Conservation (phyloP, 2,329 filamentous ascomycete species). For the Sporothrix dimorphospora region DNA sequence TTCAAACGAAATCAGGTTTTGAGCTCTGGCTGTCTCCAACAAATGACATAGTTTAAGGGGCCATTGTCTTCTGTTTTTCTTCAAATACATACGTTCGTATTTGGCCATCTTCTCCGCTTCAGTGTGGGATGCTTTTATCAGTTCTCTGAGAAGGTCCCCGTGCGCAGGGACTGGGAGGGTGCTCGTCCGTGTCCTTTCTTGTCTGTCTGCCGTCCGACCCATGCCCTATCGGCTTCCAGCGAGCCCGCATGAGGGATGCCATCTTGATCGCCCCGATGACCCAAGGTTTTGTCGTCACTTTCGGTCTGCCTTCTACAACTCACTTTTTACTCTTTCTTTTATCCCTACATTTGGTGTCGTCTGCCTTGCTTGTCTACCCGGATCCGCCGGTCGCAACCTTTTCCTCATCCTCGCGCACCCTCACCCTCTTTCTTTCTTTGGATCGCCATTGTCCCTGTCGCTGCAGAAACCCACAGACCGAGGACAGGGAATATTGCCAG, state of each 20-base stretch:
- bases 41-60: no score
- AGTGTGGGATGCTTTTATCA: background rate
- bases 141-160: background rate
- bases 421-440: background rate
- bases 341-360: background rate
- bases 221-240: constrained; percentile 11
- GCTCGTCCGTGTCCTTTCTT: background rate
- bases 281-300: background rate
- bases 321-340: background rate
- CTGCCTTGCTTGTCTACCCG: background rate
- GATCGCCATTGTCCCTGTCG: constrained; percentile 12
- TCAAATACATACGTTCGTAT: no score
- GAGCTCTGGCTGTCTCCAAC: no score
- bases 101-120: no score
- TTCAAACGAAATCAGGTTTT: no score
- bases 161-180: background rate
- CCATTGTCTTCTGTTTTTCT: no score
- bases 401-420: background rate
- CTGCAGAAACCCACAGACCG: constrained; percentile 12
- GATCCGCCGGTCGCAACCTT: background rate
- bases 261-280: constrained; percentile 23
- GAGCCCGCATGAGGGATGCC: constrained; percentile 17
- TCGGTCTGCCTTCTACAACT: background rate
- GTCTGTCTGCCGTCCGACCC: background rate
- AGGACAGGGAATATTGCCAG: background rate